Base-by-base conservation (phyloP, 2,329 filamentous ascomycete species). In the Clonostachys rosea region DNA sequence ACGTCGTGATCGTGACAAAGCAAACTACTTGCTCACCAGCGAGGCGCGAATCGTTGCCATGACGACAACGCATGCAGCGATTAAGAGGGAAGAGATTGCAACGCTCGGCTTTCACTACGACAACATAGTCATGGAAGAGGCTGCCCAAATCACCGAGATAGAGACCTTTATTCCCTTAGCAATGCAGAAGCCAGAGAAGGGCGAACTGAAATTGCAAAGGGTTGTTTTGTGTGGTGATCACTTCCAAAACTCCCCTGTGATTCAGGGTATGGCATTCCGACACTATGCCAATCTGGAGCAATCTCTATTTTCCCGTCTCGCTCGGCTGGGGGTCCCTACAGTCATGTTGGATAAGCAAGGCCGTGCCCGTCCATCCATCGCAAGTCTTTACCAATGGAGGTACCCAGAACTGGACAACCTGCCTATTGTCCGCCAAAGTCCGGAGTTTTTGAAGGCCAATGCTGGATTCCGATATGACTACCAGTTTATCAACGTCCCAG, bases 1-100 rank as follows among this genome's bases (percentile, higher is more conserved):
- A 47, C 84, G 91, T 45, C 86, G 87, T 47, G 88, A 91, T 53
- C 84, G 88, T 35, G 94, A 99, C 63, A 96, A 95, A 70, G 87
- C 91, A 45, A 97, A 97, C 65, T 99, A 99, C 60, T 81, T 99
- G 6, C 79, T 99, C 34, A 87, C 91, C 6, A 96, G 91, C 59
- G 92, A 97, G 67, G 95, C 95, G n/a, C 86, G 94, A 35, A 94
- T 99, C 52, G 86, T 99, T 54, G 95, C 94, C 49, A 99, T 99
- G 95, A 99, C 94, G 16, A 95, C 91, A 5, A 99, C 95, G 0
- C 94, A 99, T 65, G 95, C 94, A 5, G 94, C 94, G 2, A 99
- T 99, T 79, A 84, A 91, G 51, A 79, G 92, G 52, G 84, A 89
- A 52, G 92, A 97, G 59, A 97, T 99, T 57, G 87, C 90, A 1